Evolutionary conservation across 371 early-diverging fungal species (phyloP).

Genomic region (Mucor saturninus): DNA sequence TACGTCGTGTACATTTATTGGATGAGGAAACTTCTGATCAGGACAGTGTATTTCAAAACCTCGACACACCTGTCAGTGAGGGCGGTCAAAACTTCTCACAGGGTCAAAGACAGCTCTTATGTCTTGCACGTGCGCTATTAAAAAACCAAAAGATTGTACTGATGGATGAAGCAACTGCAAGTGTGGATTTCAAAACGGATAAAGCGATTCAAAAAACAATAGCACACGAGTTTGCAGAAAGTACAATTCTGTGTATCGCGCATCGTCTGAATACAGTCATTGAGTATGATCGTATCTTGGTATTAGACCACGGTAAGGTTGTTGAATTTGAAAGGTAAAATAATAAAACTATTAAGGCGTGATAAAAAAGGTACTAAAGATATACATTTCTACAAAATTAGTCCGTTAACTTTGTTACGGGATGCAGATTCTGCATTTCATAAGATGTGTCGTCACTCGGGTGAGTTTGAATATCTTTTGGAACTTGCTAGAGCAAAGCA

Average conservation of each 20-base stretch:
- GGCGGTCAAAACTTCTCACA: constrained; percentile 80
- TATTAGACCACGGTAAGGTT: constrained; percentile 46
- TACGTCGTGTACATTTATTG: constrained; percentile 60
- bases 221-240: constrained; percentile 59
- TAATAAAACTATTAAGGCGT: background rate
- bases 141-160: constrained; percentile 52
- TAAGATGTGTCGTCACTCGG: constrained; percentile 70
- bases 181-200: constrained; percentile 72
- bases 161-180: constrained; percentile 67
- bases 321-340: constrained; percentile 44
- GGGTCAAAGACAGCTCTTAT: constrained; percentile 85
- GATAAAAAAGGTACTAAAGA: background rate
- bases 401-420: constrained; percentile 58
- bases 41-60: constrained; percentile 23
- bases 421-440: constrained; percentile 55
- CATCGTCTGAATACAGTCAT: constrained; percentile 69
- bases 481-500: constrained; percentile 46
- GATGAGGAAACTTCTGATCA: constrained; percentile 11
- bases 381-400: constrained; percentile 6
- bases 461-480: constrained; percentile 63
- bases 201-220: constrained; percentile 65
- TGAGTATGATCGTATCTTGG: constrained; percentile 53
- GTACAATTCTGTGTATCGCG: constrained; percentile 72
- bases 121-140: constrained; percentile 81
- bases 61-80: constrained; percentile 53